Evolutionary conservation across 345 rosid genomes (phyloP), one percentile per base, ranked within the genome.

Genomic region (Syzygium grande): DNA sequence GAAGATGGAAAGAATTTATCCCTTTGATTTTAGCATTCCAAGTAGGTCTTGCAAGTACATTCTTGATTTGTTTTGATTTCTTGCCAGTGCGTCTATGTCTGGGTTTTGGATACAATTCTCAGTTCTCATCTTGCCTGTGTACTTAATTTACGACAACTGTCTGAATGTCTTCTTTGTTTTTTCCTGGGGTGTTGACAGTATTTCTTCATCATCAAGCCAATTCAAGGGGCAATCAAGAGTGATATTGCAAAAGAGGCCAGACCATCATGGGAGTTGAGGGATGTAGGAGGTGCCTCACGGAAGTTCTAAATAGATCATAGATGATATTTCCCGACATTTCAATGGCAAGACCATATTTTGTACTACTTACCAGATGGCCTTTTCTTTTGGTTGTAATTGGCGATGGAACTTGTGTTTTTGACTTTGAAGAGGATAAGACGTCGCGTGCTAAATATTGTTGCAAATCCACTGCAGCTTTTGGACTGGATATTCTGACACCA

Each of bases 21-120:
- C 96, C 96, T 25, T 84, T 93, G 30, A 91, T 93, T 87, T 88
- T 91, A 25, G 91, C 89, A 19, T 63, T 91, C 89, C 94, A 94
- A 87, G 96, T 93, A 92, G 91, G 93, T 68, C 84, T 89, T 85
- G 17, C 38, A 3, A 58, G 86, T 54, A 46, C 61, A 52, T 51
- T 49, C 9, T 54, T 52, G 19, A 58, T 84, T 58, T 53, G 9
- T 53, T 29, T 85, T 85, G 27, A 30, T 34, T 30, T 52, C 86
- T 52, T 52, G 43, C 49, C 3, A 1, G 49, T 73, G 46, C 49
- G 34, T 38, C 25, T 34, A 11, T 73, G 25, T 34, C 46, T 68
- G 46, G 79, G 34, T 68, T 73, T 38, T 73, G 49, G 49, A 73
- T 73, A 25, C 80, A 73, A 73, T 73, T 41, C 80, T 73, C 79